phyloP scores from a whole-genome alignment of 148 eudicot genomes.

The Amaranthus palmeri region DNA sequence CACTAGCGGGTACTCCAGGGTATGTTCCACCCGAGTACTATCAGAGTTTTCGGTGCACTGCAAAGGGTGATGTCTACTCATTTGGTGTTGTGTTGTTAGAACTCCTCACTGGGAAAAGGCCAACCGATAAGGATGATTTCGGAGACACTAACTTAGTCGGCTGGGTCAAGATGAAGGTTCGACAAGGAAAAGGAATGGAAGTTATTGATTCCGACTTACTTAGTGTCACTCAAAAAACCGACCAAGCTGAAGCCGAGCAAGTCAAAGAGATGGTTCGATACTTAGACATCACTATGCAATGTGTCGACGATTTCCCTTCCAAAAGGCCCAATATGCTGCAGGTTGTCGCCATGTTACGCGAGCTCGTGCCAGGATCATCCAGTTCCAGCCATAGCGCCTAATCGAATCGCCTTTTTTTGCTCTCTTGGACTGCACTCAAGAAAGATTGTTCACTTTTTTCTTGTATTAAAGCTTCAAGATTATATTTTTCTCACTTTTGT shows the following conservation, averaged over 20 bases:
- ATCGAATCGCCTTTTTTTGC: background rate
- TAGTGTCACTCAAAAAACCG: slow-evolving; percentile 29
- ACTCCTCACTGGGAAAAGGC: slow-evolving; percentile 75
- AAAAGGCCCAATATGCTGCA: slow-evolving; percentile 95
- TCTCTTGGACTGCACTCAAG: background rate
- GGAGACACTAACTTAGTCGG: slow-evolving; percentile 96
- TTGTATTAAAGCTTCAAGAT: slow-evolving; percentile 10
- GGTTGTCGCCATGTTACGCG: slow-evolving; percentile 86
- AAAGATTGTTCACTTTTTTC: slow-evolving; percentile 18
- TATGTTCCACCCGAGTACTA: slow-evolving; percentile 98
- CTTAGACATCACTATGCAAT: slow-evolving; percentile 60
- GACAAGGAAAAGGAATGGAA: slow-evolving; percentile 88
- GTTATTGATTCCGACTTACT: slow-evolving; percentile 70
- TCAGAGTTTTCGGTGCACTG: slow-evolving; percentile 92
- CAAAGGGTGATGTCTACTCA: slow-evolving; percentile 92
- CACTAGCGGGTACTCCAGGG: slow-evolving; percentile 95
- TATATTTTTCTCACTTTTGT: slow-evolving; percentile 4
- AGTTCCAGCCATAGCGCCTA: slow-evolving; percentile 29
- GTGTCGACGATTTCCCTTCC: slow-evolving; percentile 94
- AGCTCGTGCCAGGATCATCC: slow-evolving; percentile 42
- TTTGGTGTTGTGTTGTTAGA: slow-evolving; percentile 84
- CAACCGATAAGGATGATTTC: slow-evolving; percentile 92
- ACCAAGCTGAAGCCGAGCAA: slow-evolving; percentile 52
- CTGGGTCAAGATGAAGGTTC: slow-evolving; percentile 89
- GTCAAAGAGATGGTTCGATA: slow-evolving; percentile 83